phyloP scores from a whole-genome alignment of 805 yeast genomes.

The Pichia exigua region DNA sequence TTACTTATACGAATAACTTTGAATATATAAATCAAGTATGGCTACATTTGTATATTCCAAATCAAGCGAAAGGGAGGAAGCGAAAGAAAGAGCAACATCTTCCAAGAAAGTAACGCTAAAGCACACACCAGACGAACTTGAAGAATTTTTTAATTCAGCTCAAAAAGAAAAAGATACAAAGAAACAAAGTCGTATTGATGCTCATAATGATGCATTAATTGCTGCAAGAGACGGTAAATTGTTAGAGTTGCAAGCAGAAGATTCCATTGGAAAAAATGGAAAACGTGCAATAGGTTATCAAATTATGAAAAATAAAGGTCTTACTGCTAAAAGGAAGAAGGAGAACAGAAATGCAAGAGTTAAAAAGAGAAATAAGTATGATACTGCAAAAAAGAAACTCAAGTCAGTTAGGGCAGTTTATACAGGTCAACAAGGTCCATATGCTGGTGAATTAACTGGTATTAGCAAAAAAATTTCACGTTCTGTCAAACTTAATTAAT shows the following conservation, averaged over 20 bases:
- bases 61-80: neutral
- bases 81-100: neutral
- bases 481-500: conserved; percentile 39
- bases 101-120: neutral
- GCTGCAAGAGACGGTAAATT: conserved; percentile 84
- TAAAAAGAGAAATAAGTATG: conserved; percentile 96
- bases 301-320: conserved; percentile 92
- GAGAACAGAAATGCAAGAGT: conserved; percentile 94
- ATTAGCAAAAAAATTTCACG: conserved; percentile 89
- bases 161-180: conserved; percentile 32
- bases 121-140: conserved; percentile 4
- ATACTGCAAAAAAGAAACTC: conserved; percentile 87
- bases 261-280: conserved; percentile 65
- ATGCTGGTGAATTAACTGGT: conserved; percentile 95
- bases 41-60: neutral
- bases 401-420: conserved; percentile 87
- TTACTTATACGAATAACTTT: neutral
- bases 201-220: conserved; percentile 61
- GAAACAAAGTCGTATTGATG: conserved; percentile 47
- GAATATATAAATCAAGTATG: neutral
- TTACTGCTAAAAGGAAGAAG: conserved; percentile 88
- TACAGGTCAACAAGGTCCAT: conserved; percentile 65
- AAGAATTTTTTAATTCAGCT: conserved; percentile 4
- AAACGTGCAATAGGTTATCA: conserved; percentile 94
- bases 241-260: conserved; percentile 48